These are phyloP conservation scores for Penicillium sp. DNA, from an alignment of 2,329 filamentous ascomycete species.

Conservation along the genomic window DNA sequence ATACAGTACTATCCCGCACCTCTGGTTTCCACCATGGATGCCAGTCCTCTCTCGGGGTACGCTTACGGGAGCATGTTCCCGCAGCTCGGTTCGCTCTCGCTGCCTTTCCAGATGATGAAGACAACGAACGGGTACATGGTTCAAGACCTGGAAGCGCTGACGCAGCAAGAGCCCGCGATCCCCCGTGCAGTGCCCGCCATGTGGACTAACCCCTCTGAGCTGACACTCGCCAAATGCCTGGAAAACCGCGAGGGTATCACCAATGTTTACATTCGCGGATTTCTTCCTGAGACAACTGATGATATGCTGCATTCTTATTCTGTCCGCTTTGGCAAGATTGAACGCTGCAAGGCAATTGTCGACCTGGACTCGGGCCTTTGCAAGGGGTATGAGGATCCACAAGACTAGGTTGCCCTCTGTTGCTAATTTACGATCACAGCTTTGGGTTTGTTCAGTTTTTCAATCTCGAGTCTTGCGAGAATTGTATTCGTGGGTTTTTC, in stretches of 20 bases:
- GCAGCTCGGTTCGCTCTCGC: constrained; percentile 47
- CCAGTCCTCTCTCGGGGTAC: constrained; percentile 50
- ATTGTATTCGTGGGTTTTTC: constrained; percentile 94
- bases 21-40: constrained; percentile 53
- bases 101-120: constrained; percentile 48
- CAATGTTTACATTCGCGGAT: constrained; percentile 96
- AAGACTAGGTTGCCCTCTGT: background rate
- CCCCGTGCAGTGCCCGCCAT: constrained; percentile 87
- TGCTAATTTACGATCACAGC: constrained; percentile 49
- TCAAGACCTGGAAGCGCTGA: constrained; percentile 60
- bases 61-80: constrained; percentile 65
- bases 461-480: constrained; percentile 82
- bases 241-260: constrained; percentile 94
- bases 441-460: constrained; percentile 98
- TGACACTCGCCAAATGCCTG: constrained; percentile 89
- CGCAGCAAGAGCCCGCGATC: constrained; percentile 75
- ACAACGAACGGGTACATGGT: constrained; percentile 45
- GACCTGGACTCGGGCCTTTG: constrained; percentile 89
- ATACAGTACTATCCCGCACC: constrained; percentile 61
- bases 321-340: constrained; percentile 84
- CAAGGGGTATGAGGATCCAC: constrained; percentile 70
- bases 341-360: constrained; percentile 98
- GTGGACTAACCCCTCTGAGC: constrained; percentile 75
- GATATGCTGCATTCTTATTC: constrained; percentile 81
- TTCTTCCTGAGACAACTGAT: constrained; percentile 93